Conservation (phyloP, 164 flowering plant species). For the Tetracentron sinense region DNA sequence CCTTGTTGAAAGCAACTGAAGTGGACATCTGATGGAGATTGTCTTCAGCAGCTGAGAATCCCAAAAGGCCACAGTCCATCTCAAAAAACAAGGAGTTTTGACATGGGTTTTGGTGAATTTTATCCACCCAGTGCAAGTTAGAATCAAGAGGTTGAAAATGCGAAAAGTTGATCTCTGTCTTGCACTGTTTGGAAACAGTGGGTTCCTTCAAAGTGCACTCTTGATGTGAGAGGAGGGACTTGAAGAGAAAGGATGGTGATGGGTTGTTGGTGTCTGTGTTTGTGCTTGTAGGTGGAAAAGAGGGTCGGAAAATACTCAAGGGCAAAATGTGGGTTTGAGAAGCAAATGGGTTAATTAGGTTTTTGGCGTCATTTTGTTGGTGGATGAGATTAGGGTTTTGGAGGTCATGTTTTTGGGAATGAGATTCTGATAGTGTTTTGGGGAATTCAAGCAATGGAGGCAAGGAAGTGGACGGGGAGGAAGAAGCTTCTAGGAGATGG, state of each 20-base stretch:
- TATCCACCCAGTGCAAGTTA: slow-evolving; percentile 22
- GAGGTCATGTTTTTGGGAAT: slow-evolving; percentile 7
- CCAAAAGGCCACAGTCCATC: slow-evolving; percentile 26
- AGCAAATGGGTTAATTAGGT: slow-evolving; percentile 18
- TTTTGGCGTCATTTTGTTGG: slow-evolving; percentile 21
- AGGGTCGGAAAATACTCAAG: slow-evolving; percentile 16
- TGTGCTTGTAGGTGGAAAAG: slow-evolving; percentile 12
- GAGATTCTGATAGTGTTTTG: slow-evolving; percentile 15
- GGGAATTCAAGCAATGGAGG: slow-evolving; percentile 32
- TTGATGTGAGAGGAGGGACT: slow-evolving; percentile 36
- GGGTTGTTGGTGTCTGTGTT: slow-evolving; percentile 11
- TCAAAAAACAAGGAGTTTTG: slow-evolving; percentile 29
- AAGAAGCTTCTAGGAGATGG: slow-evolving; percentile 19
- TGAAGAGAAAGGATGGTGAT: slow-evolving; percentile 26
- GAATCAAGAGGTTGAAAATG: slow-evolving; percentile 20
- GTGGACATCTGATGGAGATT: slow-evolving; percentile 31
- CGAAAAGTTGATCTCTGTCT: slow-evolving; percentile 33
- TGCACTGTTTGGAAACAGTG: slow-evolving; percentile 35
- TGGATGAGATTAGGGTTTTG: slow-evolving; percentile 16
- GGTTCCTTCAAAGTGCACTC: slow-evolving; percentile 15
- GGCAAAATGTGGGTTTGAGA: slow-evolving; percentile 17
- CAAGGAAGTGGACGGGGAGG: slow-evolving; percentile 16
- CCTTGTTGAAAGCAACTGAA: slow-evolving; percentile 33
- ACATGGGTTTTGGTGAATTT: slow-evolving; percentile 17
- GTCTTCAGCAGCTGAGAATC: slow-evolving; percentile 10